Evolutionary conservation across 1,284 basidiomycete species (phyloP), one percentile per base, ranked within the genome.

Genomic region (Sporisorium exsertum): DNA sequence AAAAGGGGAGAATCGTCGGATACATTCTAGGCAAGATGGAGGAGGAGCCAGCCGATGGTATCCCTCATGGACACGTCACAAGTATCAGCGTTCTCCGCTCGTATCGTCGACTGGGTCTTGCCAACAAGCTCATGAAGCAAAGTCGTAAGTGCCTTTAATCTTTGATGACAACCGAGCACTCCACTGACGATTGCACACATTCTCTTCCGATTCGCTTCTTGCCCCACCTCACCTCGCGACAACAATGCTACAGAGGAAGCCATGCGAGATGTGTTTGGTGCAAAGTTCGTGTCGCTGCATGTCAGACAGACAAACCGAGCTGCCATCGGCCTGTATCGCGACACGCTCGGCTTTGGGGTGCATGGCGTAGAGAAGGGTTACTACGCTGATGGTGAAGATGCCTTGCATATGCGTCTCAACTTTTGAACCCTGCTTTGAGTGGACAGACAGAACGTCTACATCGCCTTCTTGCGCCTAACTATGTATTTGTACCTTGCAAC

Each of bases 21-120:
- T 97, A 97, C 86, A 95, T 97, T 26, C 87, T 97, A 13, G 94
- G 93, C 0, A 96, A 96, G 86, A 95, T 97, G 95, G 83, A 85
- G 47, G 83, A 85, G 63, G 82, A 85, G 50, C 83, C 83, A 5
- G 65, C 72, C n/a, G 81, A 85, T 56, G 84, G 83, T 16, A 69
- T 84, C n/a, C 80, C 81, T 5, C 82, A 84, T 57, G 84, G 84
- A n/a, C 84, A 85, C 64, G 84, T 85, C 22, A 85, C 84, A 20
- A 80, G 77, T 49, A 85, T 85, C 71, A 78, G 75, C 26, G 83
- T 85, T 6, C 79, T 85, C 9, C 72, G 84, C 16, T 79, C 80
- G 5, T 83, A 85, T 53, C 71, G 84, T 45, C 64, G 84, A 29
- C 72, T 85, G 4, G 83, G 84, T 16, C 66, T 85, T 4, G 84